phyloP scores from a whole-genome alignment of 805 yeast genomes.

The Kurtzmaniella cleridarum region DNA sequence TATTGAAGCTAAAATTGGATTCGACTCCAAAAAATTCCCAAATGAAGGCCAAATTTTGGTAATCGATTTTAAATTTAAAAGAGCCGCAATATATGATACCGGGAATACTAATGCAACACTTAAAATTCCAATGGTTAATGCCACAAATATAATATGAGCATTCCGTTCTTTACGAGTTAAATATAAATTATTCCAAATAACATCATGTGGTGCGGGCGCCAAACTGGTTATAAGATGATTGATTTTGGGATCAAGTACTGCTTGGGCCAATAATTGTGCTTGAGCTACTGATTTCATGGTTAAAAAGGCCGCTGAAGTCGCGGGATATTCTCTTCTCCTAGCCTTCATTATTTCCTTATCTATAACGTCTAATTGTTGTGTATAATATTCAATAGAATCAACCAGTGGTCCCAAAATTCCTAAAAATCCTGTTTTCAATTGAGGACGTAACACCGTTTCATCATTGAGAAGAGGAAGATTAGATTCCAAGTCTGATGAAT shows the following conservation, averaged over 20 bases:
- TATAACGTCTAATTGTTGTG: slow-evolving; percentile 58
- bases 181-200: slow-evolving; percentile 88
- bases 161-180: slow-evolving; percentile 70
- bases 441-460: slow-evolving; percentile 47
- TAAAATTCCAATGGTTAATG: slow-evolving; percentile 59
- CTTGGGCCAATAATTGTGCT: slow-evolving; percentile 96
- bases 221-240: slow-evolving; percentile 73
- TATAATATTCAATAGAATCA: slow-evolving; percentile 77
- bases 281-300: slow-evolving; percentile 94
- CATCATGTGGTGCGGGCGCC: slow-evolving; percentile 96
- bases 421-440: slow-evolving; percentile 49
- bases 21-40: slow-evolving; percentile 58
- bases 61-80: slow-evolving; percentile 74
- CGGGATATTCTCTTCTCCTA: slow-evolving; percentile 62
- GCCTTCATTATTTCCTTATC: slow-evolving; percentile 68
- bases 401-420: slow-evolving; percentile 65
- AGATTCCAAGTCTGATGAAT: background rate
- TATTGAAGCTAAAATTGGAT: slow-evolving; percentile 68
- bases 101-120: slow-evolving; percentile 77
- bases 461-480: slow-evolving; percentile 20
- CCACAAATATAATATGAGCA: slow-evolving; percentile 56
- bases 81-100: slow-evolving; percentile 77
- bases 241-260: slow-evolving; percentile 85
- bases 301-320: slow-evolving; percentile 88
- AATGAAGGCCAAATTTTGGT: slow-evolving; percentile 76